Evolutionary conservation across 495 filamentous ascomycete genomes (phyloP), one percentile per base, ranked within the genome.

Genomic region (Neurospora sp.): DNA sequence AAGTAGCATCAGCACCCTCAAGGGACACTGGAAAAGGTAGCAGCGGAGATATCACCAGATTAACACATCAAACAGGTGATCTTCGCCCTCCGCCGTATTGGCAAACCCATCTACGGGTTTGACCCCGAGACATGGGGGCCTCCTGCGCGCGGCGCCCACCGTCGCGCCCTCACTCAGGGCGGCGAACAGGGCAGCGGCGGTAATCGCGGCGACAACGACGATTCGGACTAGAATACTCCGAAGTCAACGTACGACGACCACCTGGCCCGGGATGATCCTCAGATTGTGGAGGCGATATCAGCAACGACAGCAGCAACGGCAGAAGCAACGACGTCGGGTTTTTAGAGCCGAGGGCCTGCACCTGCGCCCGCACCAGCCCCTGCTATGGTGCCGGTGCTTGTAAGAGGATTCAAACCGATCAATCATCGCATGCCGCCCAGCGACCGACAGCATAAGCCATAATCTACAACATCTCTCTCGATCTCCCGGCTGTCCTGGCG

Each of bases 51-150:
- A 5, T n/a, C 16, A 40, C 9, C 68, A 16, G n/a, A 40, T 39
- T 16, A 38, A 71, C 39, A 73, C 39, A 10, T 69, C 37, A 11
- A 48, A n/a, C 72, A 92, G 90, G 89, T 92, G 4, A 84, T 91
- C 8, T 90, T 88, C 72, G 84, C 88, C 0, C 77, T 93, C 0
- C 82, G 83, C 16, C 77, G 85, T 1, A 70, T 83, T 7, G 87
- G 87, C 2, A 70, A 78, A 0, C 85, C 86, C 0, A 86, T 88
- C 2, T 88, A 86, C 27, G 86, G 86, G 0, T 88, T 88, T 46
- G 85, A 85, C 44, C 77, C 70, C 2, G 79, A 81, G 3, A 79
- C 77, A 3, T 73, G 69, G 35, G 35, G 39, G 10, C 61, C 39
- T 11, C 31, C 39, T 6, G 20, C 16, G 8, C 68, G 68, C 1